Conservation (phyloP, 148 eudicot genomes). For the Fallopia convolvulus region DNA sequence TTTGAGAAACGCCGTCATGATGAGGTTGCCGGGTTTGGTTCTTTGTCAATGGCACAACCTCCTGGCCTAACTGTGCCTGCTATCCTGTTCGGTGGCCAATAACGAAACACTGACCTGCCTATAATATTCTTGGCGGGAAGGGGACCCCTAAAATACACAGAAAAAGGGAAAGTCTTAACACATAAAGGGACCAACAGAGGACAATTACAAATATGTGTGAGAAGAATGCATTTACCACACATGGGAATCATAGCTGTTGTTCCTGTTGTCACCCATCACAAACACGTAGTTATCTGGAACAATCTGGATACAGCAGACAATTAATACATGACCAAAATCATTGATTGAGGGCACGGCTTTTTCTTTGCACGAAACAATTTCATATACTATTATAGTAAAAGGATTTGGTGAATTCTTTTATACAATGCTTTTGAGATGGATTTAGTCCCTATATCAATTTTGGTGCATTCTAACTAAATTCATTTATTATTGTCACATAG, state of each 20-base stretch:
- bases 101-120: slow-evolving; percentile 80
- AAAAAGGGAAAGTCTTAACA: not conserved
- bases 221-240: slow-evolving; percentile 47
- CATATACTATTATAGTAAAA: not conserved
- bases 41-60: slow-evolving; percentile 68
- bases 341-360: not conserved
- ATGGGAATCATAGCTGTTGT: slow-evolving; percentile 97
- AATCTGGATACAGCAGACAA: slow-evolving; percentile 36
- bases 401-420: not conserved
- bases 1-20: not conserved
- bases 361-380: not conserved
- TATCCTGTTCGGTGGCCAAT: slow-evolving; percentile 81
- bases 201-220: not conserved
- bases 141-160: slow-evolving; percentile 55
- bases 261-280: slow-evolving; percentile 98
- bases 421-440: too few relatives aligned
- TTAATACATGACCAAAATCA: not conserved
- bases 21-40: not conserved
- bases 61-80: slow-evolving; percentile 72
- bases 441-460: too few relatives aligned
- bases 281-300: slow-evolving; percentile 83
- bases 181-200: not conserved
- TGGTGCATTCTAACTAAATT: too few relatives aligned
- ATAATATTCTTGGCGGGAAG: slow-evolving; percentile 83
- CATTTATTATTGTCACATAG: too few relatives aligned